A percentile compares a stretch with the other conserved stretches of the same genome.
These are phyloP conservation scores for Phialophora verrucosa DNA, from an alignment of 2,329 filamentous ascomycete genomes.

Conservation along the genomic window DNA sequence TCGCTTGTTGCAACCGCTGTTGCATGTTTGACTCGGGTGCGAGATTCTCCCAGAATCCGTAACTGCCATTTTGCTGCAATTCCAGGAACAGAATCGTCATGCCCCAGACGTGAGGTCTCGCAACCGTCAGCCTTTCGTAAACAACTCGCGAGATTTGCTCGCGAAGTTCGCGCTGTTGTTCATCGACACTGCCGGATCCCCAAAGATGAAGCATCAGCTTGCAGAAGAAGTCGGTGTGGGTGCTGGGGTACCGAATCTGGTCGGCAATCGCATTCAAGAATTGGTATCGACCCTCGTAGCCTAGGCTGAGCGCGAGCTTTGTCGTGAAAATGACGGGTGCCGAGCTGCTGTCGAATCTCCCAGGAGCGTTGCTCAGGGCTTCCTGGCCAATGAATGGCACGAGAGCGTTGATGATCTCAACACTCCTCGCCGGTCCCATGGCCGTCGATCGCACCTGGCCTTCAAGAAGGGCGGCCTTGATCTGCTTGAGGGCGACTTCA, in stretches of 20 bases:
- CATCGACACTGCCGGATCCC: slow-evolving; percentile 64
- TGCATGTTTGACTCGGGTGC: slow-evolving; percentile 30
- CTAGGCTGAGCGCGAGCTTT: slow-evolving; percentile 75
- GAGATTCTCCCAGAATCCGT: slow-evolving; percentile 77
- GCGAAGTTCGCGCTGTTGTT: slow-evolving; percentile 80
- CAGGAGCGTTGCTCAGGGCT: slow-evolving; percentile 64
- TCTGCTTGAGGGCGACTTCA: slow-evolving; percentile 73
- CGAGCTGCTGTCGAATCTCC: slow-evolving; percentile 68
- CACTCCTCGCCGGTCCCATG: slow-evolving; percentile 27
- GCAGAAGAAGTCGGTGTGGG: slow-evolving; percentile 90
- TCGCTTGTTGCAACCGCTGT: slow-evolving; percentile 37
- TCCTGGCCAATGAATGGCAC: slow-evolving; percentile 80
- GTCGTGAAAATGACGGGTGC: slow-evolving; percentile 75
- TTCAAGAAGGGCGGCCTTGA: slow-evolving; percentile 48
- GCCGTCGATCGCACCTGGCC: slow-evolving; percentile 10
- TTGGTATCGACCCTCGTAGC: slow-evolving; percentile 81
- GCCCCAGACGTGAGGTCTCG: slow-evolving; percentile 95
- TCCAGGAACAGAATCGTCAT: slow-evolving; percentile 86
- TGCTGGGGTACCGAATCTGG: slow-evolving; percentile 87
- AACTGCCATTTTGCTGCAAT: slow-evolving; percentile 87
- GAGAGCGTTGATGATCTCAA: slow-evolving; percentile 74
- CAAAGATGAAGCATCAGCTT: slow-evolving; percentile 85
- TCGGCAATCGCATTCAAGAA: slow-evolving; percentile 84
- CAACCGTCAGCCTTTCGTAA: slow-evolving; percentile 83
- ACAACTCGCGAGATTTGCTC: slow-evolving; percentile 90